phyloP scores from a whole-genome alignment of 495 filamentous ascomycete species.

The Aspergillus biplanus region DNA sequence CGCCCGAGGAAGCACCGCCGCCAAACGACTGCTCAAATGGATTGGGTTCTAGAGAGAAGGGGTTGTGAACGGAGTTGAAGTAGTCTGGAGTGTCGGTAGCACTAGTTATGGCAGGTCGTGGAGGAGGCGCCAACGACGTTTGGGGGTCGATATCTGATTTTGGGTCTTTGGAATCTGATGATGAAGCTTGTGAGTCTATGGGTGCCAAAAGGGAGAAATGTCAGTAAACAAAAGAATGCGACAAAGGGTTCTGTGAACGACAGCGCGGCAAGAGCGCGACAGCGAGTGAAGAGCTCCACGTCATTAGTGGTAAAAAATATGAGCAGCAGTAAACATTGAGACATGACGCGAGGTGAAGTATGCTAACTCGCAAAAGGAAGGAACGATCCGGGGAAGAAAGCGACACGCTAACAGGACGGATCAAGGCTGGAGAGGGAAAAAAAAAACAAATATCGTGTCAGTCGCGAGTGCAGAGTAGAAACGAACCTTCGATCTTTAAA shows the following conservation, averaged over 20 bases:
- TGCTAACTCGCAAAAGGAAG: constrained; percentile 40
- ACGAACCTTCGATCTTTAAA: constrained; percentile 49
- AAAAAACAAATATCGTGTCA: not conserved
- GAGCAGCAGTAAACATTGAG: constrained; percentile 30
- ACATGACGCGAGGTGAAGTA: constrained; percentile 53
- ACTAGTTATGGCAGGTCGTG: constrained; percentile 65
- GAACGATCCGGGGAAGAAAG: constrained; percentile 29
- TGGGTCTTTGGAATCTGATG: constrained; percentile 48
- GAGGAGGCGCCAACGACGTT: constrained; percentile 73
- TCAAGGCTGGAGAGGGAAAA: constrained; percentile 22
- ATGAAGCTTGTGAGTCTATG: constrained; percentile 48
- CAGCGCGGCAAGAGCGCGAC: constrained; percentile 26
- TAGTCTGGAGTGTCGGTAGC: constrained; percentile 72
- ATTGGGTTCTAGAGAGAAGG: constrained; percentile 84
- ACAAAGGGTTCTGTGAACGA: constrained; percentile 6
- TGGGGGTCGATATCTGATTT: constrained; percentile 46
- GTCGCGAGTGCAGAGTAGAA: constrained; percentile 16
- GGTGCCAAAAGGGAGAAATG: constrained; percentile 13
- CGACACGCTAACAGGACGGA: constrained; percentile 45
- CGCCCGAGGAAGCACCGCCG: constrained; percentile 59
- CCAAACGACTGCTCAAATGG: constrained; percentile 95
- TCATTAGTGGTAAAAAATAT: constrained; percentile 21
- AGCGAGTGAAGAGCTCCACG: constrained; percentile 25
- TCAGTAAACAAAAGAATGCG: constrained; percentile 34
- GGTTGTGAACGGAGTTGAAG: constrained; percentile 67